These are phyloP conservation scores for Claviceps sp. DNA, from an alignment of 2,329 filamentous ascomycete species.

Conservation along the genomic window DNA sequence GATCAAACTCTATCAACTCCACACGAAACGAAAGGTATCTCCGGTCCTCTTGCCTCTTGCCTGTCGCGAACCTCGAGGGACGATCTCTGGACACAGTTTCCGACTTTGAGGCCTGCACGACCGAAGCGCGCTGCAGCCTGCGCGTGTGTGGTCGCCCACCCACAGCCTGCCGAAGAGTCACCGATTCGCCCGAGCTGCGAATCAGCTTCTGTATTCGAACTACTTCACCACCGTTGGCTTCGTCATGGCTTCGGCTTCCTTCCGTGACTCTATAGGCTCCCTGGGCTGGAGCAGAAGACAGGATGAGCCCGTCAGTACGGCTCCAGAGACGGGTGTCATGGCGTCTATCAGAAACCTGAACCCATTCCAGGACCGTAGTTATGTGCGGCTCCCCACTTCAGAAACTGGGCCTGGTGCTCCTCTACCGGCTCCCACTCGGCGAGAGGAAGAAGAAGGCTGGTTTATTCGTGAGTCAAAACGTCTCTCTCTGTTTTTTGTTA, in stretches of 20 bases:
- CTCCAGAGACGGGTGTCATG: constrained; percentile 57
- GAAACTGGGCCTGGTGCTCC: constrained; percentile 66
- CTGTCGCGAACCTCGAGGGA: constrained; percentile 2
- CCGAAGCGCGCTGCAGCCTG: background rate
- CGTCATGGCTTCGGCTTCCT: constrained; percentile 72
- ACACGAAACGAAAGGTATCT: background rate
- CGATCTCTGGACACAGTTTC: constrained; percentile 2
- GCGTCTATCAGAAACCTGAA: constrained; percentile 75
- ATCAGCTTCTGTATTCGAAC: background rate
- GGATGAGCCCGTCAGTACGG: constrained; percentile 62
- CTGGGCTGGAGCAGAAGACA: constrained; percentile 87
- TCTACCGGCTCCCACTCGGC: constrained; percentile 66
- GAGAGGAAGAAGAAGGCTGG: constrained; percentile 92
- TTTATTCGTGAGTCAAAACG: constrained; percentile 69
- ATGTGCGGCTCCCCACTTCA: constrained; percentile 78
- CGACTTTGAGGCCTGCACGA: background rate
- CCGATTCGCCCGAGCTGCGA: background rate
- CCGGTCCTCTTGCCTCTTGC: background rate
- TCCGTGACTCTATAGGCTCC: constrained; percentile 89
- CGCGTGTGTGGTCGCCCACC: constrained; percentile 1
- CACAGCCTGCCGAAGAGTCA: background rate
- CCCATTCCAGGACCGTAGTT: constrained; percentile 74
- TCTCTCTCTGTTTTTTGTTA: background rate
- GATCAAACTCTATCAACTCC: background rate
- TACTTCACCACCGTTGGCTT: background rate